Base-by-base conservation (phyloP, 208 protist genomes). In the Crithidia brevicula region DNA sequence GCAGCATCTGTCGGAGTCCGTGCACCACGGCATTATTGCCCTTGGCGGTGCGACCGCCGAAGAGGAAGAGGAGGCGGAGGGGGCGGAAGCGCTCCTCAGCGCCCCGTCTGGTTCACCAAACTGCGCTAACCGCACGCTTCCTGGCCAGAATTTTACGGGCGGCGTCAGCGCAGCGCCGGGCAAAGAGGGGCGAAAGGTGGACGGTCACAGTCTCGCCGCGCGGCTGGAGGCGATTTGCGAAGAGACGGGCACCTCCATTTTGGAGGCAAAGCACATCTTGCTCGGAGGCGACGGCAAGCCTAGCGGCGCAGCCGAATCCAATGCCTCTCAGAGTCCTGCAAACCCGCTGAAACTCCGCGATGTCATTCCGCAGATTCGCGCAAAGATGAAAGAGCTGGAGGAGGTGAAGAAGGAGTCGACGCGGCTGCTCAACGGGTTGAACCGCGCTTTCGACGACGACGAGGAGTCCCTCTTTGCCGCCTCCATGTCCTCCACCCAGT, bases 351-450 rank as follows among this genome's bases (percentile, higher is more conserved):
- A 57, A 27, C 62, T 88, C 18, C 57, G 66, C 5, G 68, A 85
- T 6, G 49, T 81, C 15, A 51, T 85, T 49, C 72, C 82, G 3
- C 60, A 50, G 4, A 52, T 86, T 15, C 52, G 75, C 16, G 45
- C 67, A 9, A 81, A 81, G 50, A 72, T 88, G 64, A 13, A 68
- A 15, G 80, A 82, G 56, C 50, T 88, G 38, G 76, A 85, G 50
- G 57, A 68, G 28, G 74, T 83, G 30, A 70, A 64, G 51, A 50
- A 15, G 16, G 78, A 91, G 34, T 87, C 79, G 25, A 77, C 69
- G 20, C 71, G 54, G 15, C 58, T 91, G 5, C 51, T 86, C 27
- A 30, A 70, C 6, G 79, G 77, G 8, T 58, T 90, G 10, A 62
- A 74, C 40, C 34, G 25, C 36, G 76, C 77, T 13, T 76, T 86